Conservation (phyloP, 2,329 filamentous ascomycete species). For the Cladophialophora bantiana region DNA sequence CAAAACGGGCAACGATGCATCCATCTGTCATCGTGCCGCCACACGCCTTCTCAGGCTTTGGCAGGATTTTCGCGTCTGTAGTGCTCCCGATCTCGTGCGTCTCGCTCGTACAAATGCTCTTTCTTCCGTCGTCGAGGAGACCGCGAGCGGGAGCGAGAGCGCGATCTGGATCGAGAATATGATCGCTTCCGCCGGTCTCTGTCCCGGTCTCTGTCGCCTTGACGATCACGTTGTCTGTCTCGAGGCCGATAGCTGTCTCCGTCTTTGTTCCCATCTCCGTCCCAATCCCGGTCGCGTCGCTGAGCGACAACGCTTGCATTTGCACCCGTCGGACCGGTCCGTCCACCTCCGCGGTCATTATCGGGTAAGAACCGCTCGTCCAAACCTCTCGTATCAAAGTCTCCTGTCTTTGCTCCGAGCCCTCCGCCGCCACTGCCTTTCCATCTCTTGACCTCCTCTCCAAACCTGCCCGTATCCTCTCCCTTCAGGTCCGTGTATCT, state of each 20-base stretch:
- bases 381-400: constrained; percentile 48
- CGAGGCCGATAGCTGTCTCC: constrained; percentile 38
- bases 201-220: constrained; percentile 31
- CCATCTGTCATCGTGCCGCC: no score
- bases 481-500: constrained; percentile 86
- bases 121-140: constrained; percentile 29
- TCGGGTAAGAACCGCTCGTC: constrained; percentile 58
- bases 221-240: constrained; percentile 37
- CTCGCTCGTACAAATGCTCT: constrained; percentile 19
- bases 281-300: constrained; percentile 39
- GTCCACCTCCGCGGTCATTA: constrained; percentile 45
- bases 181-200: constrained; percentile 53
- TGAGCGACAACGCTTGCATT: constrained; percentile 54
- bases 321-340: constrained; percentile 51
- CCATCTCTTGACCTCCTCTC: constrained; percentile 57
- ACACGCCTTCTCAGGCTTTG: background rate
- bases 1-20: no score
- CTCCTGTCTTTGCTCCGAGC: constrained; percentile 31
- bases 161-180: constrained; percentile 37
- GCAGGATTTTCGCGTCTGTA: constrained; percentile 40
- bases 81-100: constrained; percentile 39
- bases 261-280: constrained; percentile 32
- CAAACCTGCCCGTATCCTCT: constrained; percentile 93
- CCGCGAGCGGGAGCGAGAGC: constrained; percentile 29
- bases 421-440: constrained; percentile 41